Evolutionary conservation across 331 rosid species (phyloP).

Genomic region (Malus hybrid): DNA sequence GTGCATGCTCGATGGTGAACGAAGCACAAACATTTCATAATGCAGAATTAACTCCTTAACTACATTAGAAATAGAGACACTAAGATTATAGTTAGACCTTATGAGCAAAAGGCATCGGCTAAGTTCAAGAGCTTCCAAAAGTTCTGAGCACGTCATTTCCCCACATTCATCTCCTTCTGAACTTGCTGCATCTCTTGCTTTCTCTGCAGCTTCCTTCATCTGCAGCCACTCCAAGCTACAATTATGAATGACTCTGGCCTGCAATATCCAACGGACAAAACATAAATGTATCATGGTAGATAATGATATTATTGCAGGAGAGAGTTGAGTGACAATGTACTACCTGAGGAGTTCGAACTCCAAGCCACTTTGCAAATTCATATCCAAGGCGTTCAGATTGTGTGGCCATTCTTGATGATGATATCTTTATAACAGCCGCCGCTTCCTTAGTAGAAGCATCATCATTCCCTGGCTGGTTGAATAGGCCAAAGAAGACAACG

Average conservation of each 20-base stretch:
- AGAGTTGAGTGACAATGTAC: constrained; percentile 1
- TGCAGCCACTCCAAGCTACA: constrained; percentile 78
- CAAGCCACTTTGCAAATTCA: constrained; percentile 85
- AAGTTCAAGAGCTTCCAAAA: constrained; percentile 96
- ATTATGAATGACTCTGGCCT: constrained; percentile 90
- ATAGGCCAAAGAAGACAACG: constrained; percentile 90
- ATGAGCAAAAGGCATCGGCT: constrained; percentile 74
- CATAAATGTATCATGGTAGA: constrained; percentile 5
- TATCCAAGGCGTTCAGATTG: constrained; percentile 95
- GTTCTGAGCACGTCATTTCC: constrained; percentile 85
- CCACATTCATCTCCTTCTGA: constrained; percentile 72
- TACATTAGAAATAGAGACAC: not conserved
- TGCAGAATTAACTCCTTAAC: constrained; percentile 1
- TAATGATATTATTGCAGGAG: not conserved
- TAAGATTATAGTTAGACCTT: constrained; percentile 46
- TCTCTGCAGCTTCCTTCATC: constrained; percentile 91
- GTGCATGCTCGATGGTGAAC: not conserved
- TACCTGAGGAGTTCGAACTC: constrained; percentile 88
- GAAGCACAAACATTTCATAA: constrained; percentile 5
- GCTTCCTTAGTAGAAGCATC: constrained; percentile 52
- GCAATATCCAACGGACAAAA: constrained; percentile 18
- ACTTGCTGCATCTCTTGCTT: constrained; percentile 65
- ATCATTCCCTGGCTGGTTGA: constrained; percentile 38
- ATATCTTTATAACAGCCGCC: constrained; percentile 80
- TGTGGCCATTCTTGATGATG: constrained; percentile 92